phyloP scores from a whole-genome alignment of 192 early-diverging fungal species.

The Coemansia furcata region DNA sequence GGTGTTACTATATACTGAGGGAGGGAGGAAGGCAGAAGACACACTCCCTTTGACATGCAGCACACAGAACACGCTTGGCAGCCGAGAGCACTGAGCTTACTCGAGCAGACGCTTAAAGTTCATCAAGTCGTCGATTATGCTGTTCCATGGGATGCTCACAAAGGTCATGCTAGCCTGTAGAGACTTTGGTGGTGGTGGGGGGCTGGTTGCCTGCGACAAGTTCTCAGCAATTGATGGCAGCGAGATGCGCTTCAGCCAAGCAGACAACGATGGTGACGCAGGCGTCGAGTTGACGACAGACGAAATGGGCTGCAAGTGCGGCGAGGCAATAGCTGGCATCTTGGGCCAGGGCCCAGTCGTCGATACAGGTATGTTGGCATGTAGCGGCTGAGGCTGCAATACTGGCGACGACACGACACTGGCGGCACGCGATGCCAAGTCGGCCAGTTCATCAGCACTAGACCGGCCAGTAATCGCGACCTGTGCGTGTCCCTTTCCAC shows the following conservation, averaged over 20 bases:
- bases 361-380: neutral
- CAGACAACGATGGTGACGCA: conserved; percentile 50
- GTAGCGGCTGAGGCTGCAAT: conserved; percentile 34
- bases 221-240: conserved; percentile 55
- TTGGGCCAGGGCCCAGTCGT: conserved; percentile 23
- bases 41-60: conserved; percentile 10
- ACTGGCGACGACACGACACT: conserved; percentile 46
- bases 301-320: conserved; percentile 43
- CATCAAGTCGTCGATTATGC: conserved; percentile 63
- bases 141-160: conserved; percentile 91
- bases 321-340: conserved; percentile 47
- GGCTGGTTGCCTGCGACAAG: conserved; percentile 50
- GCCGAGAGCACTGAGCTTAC: conserved; percentile 14
- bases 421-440: conserved; percentile 31
- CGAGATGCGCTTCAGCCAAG: conserved; percentile 56
- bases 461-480: conserved; percentile 54
- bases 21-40: neutral
- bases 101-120: conserved; percentile 53
- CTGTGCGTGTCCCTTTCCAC: conserved; percentile 87
- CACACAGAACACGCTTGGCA: conserved; percentile 2
- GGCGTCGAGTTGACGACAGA: conserved; percentile 45
- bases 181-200: conserved; percentile 63
- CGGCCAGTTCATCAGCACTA: conserved; percentile 30
- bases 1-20: conserved; percentile 4
- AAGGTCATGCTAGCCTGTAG: conserved; percentile 87